Evolutionary conservation across 495 filamentous ascomycete species (phyloP).

Genomic region (Aspergillus steynii): DNA sequence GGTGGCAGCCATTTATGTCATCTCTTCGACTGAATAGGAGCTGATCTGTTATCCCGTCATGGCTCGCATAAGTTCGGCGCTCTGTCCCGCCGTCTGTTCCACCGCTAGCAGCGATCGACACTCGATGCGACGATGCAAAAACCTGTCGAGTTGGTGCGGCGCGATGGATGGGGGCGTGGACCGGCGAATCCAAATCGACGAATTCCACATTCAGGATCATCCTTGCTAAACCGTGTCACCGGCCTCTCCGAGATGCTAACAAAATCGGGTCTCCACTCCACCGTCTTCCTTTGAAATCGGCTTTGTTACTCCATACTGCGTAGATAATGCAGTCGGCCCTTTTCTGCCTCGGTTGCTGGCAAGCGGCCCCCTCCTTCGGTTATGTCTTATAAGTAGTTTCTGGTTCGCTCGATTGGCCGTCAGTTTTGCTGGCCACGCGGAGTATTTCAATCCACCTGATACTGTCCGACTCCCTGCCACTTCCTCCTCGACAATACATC

Average conservation of each 20-base stretch:
- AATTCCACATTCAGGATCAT: not conserved
- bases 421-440: too few species aligned
- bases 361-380: too few species aligned
- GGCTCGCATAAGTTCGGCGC: not conserved
- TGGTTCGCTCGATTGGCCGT: too few species aligned
- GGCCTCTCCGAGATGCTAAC: not conserved
- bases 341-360: too few species aligned
- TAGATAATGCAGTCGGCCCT: not conserved
- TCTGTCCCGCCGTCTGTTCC: not conserved
- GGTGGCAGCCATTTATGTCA: too few species aligned
- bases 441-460: not conserved
- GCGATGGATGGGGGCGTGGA: not conserved
- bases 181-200: not conserved
- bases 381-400: too few species aligned
- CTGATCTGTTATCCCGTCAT: not conserved
- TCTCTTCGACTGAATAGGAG: not conserved
- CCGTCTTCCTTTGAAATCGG: not conserved
- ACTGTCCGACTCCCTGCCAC: not conserved
- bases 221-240: not conserved
- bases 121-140: not conserved
- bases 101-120: not conserved
- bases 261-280: not conserved
- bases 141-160: not conserved
- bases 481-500: not conserved
- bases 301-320: not conserved